These are phyloP conservation scores for Oryza punctata DNA, from an alignment of 176 grass and related monocot species.

Conservation along the genomic window DNA sequence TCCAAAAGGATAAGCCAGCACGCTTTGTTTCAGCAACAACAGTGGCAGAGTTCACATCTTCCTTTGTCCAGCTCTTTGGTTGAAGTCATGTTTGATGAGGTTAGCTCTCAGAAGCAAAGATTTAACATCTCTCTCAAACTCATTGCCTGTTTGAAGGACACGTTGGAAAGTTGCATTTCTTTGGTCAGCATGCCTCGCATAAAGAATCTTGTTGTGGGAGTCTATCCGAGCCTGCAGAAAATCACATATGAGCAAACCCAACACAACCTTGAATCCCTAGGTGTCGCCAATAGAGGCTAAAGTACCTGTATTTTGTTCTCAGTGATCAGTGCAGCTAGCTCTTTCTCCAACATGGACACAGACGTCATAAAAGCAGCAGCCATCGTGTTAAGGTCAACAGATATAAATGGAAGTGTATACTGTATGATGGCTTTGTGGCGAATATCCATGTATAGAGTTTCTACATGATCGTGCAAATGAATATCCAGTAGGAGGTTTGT, in stretches of 20 bases:
- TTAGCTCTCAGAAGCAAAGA: conserved; percentile 89
- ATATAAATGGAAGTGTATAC: conserved; percentile 94
- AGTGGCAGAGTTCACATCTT: conserved; percentile 37
- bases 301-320: conserved; percentile 82
- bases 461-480: conserved; percentile 65
- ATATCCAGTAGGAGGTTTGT: conserved; percentile 75
- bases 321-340: conserved; percentile 84
- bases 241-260: conserved; percentile 3
- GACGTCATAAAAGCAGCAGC: conserved; percentile 83
- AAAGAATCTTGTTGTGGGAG: conserved; percentile 98
- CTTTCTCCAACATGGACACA: conserved; percentile 82
- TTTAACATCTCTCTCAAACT: conserved; percentile 86
- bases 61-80: conserved; percentile 39
- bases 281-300: neutral
- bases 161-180: conserved; percentile 84
- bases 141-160: conserved; percentile 73
- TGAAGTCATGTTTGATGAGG: conserved; percentile 86
- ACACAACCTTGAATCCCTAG: neutral
- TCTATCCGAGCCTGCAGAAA: conserved; percentile 87
- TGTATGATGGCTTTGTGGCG: conserved; percentile 90
- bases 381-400: conserved; percentile 93
- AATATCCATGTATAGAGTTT: conserved; percentile 69
- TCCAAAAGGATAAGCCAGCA: conserved; percentile 2
- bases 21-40: neutral
- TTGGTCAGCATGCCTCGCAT: conserved; percentile 82